Base-by-base conservation (phyloP, 108 stramenopile species). In the Nitzschia palea region DNA sequence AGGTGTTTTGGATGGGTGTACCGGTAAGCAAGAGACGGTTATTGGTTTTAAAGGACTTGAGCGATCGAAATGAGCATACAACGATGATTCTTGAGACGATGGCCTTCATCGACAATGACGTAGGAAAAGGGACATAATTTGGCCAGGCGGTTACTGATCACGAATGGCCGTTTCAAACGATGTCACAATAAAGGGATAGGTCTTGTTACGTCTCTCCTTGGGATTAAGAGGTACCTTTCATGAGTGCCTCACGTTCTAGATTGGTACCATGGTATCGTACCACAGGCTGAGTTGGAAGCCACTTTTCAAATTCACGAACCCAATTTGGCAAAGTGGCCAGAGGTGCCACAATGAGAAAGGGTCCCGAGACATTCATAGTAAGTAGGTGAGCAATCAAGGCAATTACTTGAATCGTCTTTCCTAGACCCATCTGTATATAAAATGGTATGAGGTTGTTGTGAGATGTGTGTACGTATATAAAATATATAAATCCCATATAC, bases 241-340 rank as follows among this genome's bases (percentile, higher is more conserved):
- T 63, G 71, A 95, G 66, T 15, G 79, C 86, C 53, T 85, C 91
- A 1, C 96, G 80, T 56, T 97, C 95, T 32, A 85, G 72, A 53
- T 80, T 80, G 9, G 82, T 68, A 18, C 99, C 99, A 78, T 99
- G 98, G 76, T 98, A 99, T 14, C 97, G 83, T 15, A 92, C 34
- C 4, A 96, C 97, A 1, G 91, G 84, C 52, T 87, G 75, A 42
- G 51, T 56, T 0, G 99, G 99, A 4, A 97, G 68, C 99, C 99
- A 99, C 73, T 96, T 95, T 73, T 91, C 58, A 67, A 99, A 85
- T 81, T 99, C 99, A 8, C 93, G 81, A 15, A 88, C 86, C 99
- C 99, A 99, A 65, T 99, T 98, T 42, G 95, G 95, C n/a, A 99
- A 80, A 3, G 99, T 98, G 5, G 99, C 98, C 0, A 98, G 90